Evolutionary conservation across 1,284 basidiomycete genomes (phyloP).

Genomic region (Melanopsichium pennsylvanicum): DNA sequence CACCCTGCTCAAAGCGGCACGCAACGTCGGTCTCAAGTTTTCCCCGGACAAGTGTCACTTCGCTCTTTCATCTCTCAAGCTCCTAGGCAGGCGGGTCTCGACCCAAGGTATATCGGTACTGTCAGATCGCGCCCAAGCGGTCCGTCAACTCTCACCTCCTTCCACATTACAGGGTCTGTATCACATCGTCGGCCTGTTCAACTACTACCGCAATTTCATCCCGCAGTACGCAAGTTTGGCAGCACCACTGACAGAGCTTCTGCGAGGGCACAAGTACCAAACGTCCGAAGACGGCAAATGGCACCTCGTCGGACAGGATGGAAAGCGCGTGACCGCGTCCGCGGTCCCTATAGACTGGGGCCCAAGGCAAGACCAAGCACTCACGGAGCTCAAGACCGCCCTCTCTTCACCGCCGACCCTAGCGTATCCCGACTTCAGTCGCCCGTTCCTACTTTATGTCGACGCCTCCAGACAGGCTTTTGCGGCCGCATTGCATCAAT

Average conservation of each 20-base stretch:
- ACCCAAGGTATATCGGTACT: not conserved
- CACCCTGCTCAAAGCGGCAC: not conserved
- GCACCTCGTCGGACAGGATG: not conserved
- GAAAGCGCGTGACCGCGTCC: too few species aligned
- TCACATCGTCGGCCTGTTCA: slow-evolving; percentile 7
- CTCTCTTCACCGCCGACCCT: not conserved
- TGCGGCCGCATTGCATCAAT: not conserved
- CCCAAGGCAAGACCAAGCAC: not conserved
- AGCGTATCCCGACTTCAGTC: not conserved
- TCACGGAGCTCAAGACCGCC: not conserved
- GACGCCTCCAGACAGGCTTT: not conserved
- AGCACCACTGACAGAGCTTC: not conserved
- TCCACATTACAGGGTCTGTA: not conserved
- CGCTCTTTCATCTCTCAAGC: not conserved
- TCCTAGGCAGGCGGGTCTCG: not conserved
- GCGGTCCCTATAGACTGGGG: not conserved
- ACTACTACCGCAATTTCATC: slow-evolving; percentile 8
- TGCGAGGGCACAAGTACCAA: not conserved
- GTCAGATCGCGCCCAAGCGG: not conserved
- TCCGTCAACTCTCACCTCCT: not conserved
- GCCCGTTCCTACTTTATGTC: not conserved
- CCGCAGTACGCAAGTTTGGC: not conserved
- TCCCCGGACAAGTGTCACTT: not conserved
- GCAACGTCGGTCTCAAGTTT: not conserved
- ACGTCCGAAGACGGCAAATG: not conserved